Evolutionary conservation across 106 monocot species (phyloP), one percentile per base, ranked within the genome.

Genomic region (Dendrobium officinale): DNA sequence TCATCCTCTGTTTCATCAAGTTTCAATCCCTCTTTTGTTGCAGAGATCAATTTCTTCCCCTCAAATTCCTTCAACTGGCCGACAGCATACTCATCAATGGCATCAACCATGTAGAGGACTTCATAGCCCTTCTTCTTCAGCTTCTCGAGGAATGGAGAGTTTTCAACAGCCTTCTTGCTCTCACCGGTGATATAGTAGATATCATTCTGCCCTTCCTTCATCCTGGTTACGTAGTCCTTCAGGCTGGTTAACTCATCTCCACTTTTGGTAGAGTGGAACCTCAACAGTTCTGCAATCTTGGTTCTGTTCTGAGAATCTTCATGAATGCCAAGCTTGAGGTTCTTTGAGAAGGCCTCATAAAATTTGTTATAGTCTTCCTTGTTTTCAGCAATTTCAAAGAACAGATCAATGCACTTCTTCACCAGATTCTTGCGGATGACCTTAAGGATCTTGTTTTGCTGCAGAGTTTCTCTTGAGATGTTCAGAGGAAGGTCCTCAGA

Each of bases 81-180:
- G 19, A 92, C 73, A 5, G 92, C 81, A 70, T 92, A 92, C 90
- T 92, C 92, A 78, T 92, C 92, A 55, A 92, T 92, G 20, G 92
- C 88, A 81, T 92, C 92, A 11, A 92, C 88, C 92, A 92, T 92
- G 84, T 59, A 92, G 0, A 92, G 89, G 17, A 92, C 92, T 78
- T 92, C 92, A 61, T 90, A 90, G 2, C 92, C 92, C 77, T 84
- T 90, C 88, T 90, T 90, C 85, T 90, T 92, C 48, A 92, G 78
- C 85, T 88, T 92, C 83, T 92, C 92, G 4, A 92, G 88, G 88
- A 90, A 92, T 0, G 92, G 92, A 26, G 92, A 92, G 88, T 92
- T 92, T 84, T 92, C 92, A 3, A 92, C 92, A 5, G 92, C 92
- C 81, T 92, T 92, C 85, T 92, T 92, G 83, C 92, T 92, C 84